Percentiles rank a stretch among this genome's conserved stretches.
These are phyloP conservation scores for Neoboletus subvelutipes DNA, from an alignment of 768 basidiomycete species.

Conservation along the genomic window DNA sequence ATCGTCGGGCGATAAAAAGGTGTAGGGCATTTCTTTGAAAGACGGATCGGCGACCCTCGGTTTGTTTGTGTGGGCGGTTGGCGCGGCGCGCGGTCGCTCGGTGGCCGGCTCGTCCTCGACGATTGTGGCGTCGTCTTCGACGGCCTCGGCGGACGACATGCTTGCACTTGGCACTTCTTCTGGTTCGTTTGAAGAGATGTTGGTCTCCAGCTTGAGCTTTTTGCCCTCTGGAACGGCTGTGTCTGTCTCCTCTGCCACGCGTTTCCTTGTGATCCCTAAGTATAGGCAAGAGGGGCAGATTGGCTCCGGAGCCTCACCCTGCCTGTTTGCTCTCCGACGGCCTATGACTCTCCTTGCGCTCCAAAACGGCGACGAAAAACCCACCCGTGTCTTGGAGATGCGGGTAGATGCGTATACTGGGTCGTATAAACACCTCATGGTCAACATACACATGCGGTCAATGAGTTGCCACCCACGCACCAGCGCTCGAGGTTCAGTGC, in stretches of 20 bases:
- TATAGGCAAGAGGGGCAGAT: neutral
- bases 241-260: slow-evolving; percentile 44
- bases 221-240: slow-evolving; percentile 45
- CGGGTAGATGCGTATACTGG: slow-evolving; percentile 86
- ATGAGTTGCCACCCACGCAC: slow-evolving; percentile 40
- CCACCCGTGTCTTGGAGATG: slow-evolving; percentile 97
- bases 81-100: neutral
- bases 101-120: slow-evolving; percentile 1
- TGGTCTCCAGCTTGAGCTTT: slow-evolving; percentile 44
- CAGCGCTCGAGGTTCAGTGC: slow-evolving; percentile 67
- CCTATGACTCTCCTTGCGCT: slow-evolving; percentile 40
- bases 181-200: slow-evolving; percentile 8
- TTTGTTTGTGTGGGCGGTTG: slow-evolving; percentile 1
- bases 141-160: slow-evolving; percentile 4
- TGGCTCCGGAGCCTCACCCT: slow-evolving; percentile 9
- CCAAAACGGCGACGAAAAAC: slow-evolving; percentile 93
- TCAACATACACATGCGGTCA: neutral
- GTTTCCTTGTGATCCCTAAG: slow-evolving; percentile 39
- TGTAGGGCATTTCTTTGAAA: slow-evolving; percentile 92
- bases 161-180: slow-evolving; percentile 6
- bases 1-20: slow-evolving; percentile 71
- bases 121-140: slow-evolving; percentile 1
- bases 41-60: slow-evolving; percentile 30
- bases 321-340: slow-evolving; percentile 4
- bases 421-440: neutral